Percentiles rank a stretch among this genome's conserved stretches.
phyloP scores from a whole-genome alignment of 208 protist species.

The Leishmania braziliensis region DNA sequence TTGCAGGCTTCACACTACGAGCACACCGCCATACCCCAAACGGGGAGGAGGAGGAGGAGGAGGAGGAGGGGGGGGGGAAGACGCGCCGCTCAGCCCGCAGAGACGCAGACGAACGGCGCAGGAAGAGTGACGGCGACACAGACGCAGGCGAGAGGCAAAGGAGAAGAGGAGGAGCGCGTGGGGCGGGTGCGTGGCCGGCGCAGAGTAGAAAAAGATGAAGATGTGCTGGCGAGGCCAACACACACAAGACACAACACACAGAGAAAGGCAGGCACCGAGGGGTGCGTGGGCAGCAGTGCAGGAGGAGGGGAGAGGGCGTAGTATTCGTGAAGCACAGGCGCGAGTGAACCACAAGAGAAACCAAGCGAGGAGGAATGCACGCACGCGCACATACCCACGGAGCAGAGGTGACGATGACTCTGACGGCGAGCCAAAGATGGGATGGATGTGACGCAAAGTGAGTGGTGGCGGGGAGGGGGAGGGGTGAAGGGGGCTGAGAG shows the following conservation, averaged over 20 bases:
- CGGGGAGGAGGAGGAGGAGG: not conserved
- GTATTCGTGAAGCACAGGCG: not conserved
- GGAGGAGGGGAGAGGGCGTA: not conserved
- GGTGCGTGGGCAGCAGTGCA: not conserved
- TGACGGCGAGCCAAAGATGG: not conserved
- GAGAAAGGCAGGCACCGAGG: not conserved
- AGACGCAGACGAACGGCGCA: not conserved
- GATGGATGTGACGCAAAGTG: not conserved
- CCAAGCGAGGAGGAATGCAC: not conserved
- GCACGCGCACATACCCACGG: not conserved
- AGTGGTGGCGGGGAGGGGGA: not conserved
- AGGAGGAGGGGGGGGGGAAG: too few species aligned
- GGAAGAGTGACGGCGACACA: not conserved
- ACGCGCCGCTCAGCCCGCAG: too few species aligned
- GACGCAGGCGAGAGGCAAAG: not conserved
- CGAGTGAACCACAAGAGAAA: not conserved
- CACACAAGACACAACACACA: not conserved
- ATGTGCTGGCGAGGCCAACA: not conserved
- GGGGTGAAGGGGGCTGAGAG: not conserved
- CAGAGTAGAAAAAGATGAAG: not conserved
- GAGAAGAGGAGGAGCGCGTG: not conserved
- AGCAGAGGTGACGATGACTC: not conserved
- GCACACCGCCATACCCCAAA: not conserved
- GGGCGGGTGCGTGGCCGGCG: too few species aligned
- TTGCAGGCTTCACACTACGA: not conserved